Percentiles rank a stretch among this genome's conserved stretches.
Evolutionary conservation across 225 moss, liverwort and hornwort genomes (phyloP).

Genomic region (Pleurozium schreberi): DNA sequence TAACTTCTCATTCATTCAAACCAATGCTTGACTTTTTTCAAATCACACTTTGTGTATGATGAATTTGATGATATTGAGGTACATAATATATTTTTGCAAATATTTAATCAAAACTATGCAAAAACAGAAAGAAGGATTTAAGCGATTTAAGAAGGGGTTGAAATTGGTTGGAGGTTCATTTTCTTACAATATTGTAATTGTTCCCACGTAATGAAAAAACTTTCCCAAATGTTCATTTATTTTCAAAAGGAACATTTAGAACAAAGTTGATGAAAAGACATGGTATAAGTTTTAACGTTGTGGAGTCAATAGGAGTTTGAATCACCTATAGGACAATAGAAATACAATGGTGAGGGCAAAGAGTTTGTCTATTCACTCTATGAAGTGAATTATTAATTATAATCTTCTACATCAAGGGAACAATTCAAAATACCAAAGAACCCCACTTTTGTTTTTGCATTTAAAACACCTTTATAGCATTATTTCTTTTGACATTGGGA

Average conservation of each 20-base stretch:
- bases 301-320: not conserved
- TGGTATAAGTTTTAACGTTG: accelerated
- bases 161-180: not conserved
- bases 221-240: not conserved
- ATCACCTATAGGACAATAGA: too few species aligned
- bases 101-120: not conserved
- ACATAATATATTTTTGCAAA: not conserved
- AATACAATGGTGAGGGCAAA: not conserved
- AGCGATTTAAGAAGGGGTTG: accelerated
- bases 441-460: not conserved
- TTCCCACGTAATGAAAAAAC: not conserved
- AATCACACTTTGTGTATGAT: not conserved
- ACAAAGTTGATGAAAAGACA: not conserved
- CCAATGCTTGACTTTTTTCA: not conserved
- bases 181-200: accelerated
- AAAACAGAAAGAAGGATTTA: not conserved
- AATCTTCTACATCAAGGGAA: accelerated
- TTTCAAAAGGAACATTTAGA: not conserved
- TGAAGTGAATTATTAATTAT: not conserved
- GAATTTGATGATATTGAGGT: not conserved
- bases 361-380: not conserved
- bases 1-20: not conserved
- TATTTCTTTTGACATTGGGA: not conserved
- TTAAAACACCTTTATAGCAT: not conserved
- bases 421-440: not conserved